Conservation (phyloP, 495 filamentous ascomycete species). For the Xylaria cubensis region DNA sequence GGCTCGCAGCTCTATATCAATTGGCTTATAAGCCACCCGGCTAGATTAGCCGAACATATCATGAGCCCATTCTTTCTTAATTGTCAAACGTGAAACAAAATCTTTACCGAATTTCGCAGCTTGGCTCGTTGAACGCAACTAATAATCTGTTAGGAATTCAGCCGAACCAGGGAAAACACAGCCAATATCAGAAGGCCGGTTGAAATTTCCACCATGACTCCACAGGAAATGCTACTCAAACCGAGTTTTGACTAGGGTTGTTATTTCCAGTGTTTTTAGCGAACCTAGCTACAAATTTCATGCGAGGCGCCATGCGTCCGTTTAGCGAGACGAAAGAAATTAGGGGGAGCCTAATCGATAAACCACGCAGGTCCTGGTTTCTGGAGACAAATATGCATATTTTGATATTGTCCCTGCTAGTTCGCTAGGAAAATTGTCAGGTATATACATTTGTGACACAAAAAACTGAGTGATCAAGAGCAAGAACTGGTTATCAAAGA, state of each 20-base stretch:
- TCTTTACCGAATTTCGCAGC: background rate
- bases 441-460: background rate
- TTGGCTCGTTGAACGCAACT: background rate
- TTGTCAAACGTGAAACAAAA: constrained; percentile 2
- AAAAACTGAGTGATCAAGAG: background rate
- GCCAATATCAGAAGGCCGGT: background rate
- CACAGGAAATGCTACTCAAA: constrained; percentile 18
- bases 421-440: background rate
- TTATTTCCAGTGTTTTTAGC: constrained; percentile 10
- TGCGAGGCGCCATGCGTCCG: constrained; percentile 6
- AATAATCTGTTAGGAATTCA: background rate
- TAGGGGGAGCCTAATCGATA: constrained; percentile 13
- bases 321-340: constrained; percentile 14
- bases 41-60: constrained; percentile 6
- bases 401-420: background rate
- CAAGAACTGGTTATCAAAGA: background rate
- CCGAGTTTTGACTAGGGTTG: constrained; percentile 5
- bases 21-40: constrained; percentile 1
- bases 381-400: background rate
- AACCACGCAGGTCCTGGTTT: background rate
- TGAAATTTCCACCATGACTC: constrained; percentile 9
- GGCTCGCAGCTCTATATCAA: background rate
- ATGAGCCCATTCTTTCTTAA: background rate
- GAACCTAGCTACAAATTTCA: constrained; percentile 14
- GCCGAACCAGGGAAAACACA: background rate